These are phyloP conservation scores for Rosa lucieae DNA, from an alignment of 306 rosid genomes.

Conservation along the genomic window DNA sequence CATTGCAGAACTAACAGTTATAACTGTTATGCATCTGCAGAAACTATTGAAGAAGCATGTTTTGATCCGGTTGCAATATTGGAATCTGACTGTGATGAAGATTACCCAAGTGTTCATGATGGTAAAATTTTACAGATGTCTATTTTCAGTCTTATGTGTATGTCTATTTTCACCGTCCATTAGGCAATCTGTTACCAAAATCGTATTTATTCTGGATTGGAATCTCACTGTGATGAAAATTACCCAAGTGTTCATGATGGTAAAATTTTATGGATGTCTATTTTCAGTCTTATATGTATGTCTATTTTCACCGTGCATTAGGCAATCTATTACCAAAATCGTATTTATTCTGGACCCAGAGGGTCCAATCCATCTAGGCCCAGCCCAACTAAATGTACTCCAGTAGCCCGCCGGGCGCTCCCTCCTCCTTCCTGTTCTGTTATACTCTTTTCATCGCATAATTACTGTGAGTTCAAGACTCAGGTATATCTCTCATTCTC, in stretches of 20 bases:
- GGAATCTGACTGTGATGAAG: conserved; percentile 93
- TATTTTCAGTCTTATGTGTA: too few relatives aligned
- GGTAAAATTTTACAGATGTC: conserved; percentile 41
- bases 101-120: conserved; percentile 76
- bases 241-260: conserved; percentile 85
- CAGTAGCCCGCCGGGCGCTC: too few relatives aligned
- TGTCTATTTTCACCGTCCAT: background rate
- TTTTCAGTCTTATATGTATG: conserved; percentile 7
- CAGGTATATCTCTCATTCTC: background rate
- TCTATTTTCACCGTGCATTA: background rate
- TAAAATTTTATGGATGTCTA: conserved; percentile 22
- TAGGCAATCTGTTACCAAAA: too few relatives aligned
- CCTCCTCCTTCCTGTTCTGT: background rate
- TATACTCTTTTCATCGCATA: background rate
- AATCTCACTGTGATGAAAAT: conserved; percentile 91
- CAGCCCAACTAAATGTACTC: too few relatives aligned
- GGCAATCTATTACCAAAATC: too few relatives aligned
- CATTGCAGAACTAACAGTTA: background rate
- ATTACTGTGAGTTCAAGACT: background rate
- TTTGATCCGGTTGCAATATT: conserved; percentile 68
- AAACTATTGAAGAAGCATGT: conserved; percentile 70
- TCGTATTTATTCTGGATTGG: conserved; percentile 28
- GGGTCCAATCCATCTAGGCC: too few relatives aligned
- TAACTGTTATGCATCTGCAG: conserved; percentile 39
- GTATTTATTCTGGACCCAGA: too few relatives aligned